phyloP scores from a whole-genome alignment of 129 eudicot species.

The Silybum marianum region DNA sequence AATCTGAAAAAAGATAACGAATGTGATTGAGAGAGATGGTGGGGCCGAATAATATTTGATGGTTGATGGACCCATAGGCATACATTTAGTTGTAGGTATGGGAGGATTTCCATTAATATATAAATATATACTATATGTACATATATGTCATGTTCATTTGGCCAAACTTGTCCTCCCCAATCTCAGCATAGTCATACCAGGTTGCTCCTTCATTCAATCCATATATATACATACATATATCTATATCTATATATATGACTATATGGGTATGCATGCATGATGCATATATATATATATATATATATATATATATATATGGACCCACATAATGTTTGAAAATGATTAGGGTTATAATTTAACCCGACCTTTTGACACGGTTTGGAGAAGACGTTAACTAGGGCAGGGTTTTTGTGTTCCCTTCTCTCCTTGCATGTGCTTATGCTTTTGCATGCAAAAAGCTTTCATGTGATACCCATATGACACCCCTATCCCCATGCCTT shows the following conservation, averaged over 20 bases:
- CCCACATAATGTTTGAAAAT: conserved; percentile 12
- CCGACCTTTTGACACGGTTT: conserved; percentile 30
- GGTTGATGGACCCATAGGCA: conserved; percentile 28
- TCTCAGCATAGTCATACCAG: conserved; percentile 36
- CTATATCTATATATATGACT: background rate
- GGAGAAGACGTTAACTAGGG: conserved; percentile 27
- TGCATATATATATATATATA: background rate
- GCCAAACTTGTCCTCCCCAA: conserved; percentile 34
- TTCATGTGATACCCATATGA: conserved; percentile 33
- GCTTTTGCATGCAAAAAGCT: conserved; percentile 21
- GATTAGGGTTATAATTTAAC: conserved; percentile 8
- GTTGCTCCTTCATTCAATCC: conserved; percentile 26
- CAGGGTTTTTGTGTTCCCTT: conserved; percentile 22
- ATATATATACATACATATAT: background rate
- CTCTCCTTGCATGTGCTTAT: conserved; percentile 17
- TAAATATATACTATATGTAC: background rate
- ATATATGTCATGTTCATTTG: conserved; percentile 28
- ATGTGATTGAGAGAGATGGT: conserved; percentile 22
- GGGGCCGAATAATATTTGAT: conserved; percentile 38
- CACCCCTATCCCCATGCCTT: conserved; percentile 20
- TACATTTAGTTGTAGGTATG: conserved; percentile 20
- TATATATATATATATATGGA: background rate
- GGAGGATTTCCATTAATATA: conserved; percentile 11
- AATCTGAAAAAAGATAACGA: background rate
- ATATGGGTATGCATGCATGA: background rate